Base-by-base conservation (phyloP, 2,329 filamentous ascomycete species). In the Colletotrichum australisinense region DNA sequence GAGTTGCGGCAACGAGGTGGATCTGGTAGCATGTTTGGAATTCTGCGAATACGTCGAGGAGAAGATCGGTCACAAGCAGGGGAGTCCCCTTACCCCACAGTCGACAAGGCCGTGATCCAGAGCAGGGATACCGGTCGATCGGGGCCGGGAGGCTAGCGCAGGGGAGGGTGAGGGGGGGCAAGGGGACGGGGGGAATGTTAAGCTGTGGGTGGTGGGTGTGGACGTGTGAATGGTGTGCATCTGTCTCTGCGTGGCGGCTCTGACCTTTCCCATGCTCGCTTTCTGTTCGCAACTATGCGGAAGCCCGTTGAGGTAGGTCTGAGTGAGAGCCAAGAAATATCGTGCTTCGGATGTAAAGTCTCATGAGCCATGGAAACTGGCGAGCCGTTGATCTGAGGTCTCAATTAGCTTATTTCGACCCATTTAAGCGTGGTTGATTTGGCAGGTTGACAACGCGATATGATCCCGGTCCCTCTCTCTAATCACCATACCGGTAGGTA, bases 1-100 rank as follows among this genome's bases (percentile, higher is more conserved):
- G 56, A 73, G 70, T 66, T 73, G 70, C 67, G 55, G 67, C 70
- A 73, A 73, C 67, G 26, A 32, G 35, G 67, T 70, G 70, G 70
- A 70, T 60, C 70, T 70, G 70, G 70, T 42, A 62, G 67, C 55
- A 69, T 66, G 70, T 73, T 73, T 70, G 55, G 70, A 60, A 60
- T 57, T 56, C 19, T 42, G 67, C 46, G 60, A 65, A 62, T 62
- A 70, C 67, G 67, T 70, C 62, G 60, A 65, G 56, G 68, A 35
- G 60, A 56, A 60, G 60, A 73, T 65, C 60, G 67, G 67, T 65
- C 56, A 22, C 60, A 62, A 42, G 67, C 70, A 73, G 67, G 70
- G 56, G 42, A 58, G 35, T 64, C 67, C 55, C 67, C 67, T 71
- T 70, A 73, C 70, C 70, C 67, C 67, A 73, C 67, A 66, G 55